Evolutionary conservation across 768 basidiomycete species (phyloP).

Genomic region (Calocybe indica): DNA sequence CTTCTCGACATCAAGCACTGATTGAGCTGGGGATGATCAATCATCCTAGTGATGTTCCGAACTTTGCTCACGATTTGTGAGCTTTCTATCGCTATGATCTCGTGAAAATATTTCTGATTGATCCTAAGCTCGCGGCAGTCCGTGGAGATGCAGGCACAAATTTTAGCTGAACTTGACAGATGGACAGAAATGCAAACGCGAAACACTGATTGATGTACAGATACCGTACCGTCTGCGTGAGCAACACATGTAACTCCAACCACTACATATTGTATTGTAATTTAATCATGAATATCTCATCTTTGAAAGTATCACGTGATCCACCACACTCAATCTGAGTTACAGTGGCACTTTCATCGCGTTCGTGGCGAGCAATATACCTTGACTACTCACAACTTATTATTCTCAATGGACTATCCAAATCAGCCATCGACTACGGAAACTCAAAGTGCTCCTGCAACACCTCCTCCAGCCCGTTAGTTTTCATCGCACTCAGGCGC

Average conservation of each 20-base stretch:
- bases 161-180: constrained; percentile 36
- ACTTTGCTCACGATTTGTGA: constrained; percentile 65
- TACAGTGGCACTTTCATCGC: no score
- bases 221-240: no score
- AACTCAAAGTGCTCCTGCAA: not conserved
- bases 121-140: constrained; percentile 31
- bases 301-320: no score
- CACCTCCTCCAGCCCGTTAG: constrained; percentile 11
- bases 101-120: not conserved
- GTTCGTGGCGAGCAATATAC: no score
- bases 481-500: not conserved
- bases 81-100: constrained; percentile 19
- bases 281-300: no score
- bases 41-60: constrained; percentile 40
- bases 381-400: no score
- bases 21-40: constrained; percentile 58
- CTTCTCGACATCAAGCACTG: constrained; percentile 51
- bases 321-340: no score
- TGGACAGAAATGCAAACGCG: constrained; percentile 14
- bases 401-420: no score
- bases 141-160: constrained; percentile 32
- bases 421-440: no score
- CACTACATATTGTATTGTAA: not conserved
- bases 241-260: not conserved
- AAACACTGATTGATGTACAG: constrained; percentile 3